Evolutionary conservation across 441 rosid genomes (phyloP).

Genomic region (Dalechampia spathulata): DNA sequence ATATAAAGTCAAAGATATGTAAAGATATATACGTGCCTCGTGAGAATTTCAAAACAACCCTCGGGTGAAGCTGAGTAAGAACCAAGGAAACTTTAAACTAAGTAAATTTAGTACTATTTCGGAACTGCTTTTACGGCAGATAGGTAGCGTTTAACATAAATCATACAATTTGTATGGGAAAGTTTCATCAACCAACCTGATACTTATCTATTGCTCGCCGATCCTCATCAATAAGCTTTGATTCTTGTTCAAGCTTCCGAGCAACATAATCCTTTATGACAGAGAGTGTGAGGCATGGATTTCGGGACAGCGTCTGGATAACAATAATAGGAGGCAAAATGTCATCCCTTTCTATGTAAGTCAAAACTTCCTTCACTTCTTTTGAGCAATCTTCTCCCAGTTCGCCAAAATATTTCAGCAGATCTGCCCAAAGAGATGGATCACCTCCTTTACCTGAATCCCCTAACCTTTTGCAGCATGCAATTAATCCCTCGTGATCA

Average conservation of each 20-base stretch:
- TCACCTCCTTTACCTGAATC: constrained; percentile 92
- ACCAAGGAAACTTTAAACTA: no score
- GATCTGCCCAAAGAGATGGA: constrained; percentile 96
- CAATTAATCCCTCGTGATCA: constrained; percentile 90
- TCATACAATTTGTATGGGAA: constrained; percentile 8
- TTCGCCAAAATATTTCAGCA: constrained; percentile 95
- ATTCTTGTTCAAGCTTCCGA: constrained; percentile 92
- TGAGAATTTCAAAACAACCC: not conserved
- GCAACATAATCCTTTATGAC: constrained; percentile 95
- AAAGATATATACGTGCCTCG: not conserved
- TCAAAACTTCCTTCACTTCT: constrained; percentile 90
- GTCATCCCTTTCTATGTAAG: constrained; percentile 87
- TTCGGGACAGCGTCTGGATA: constrained; percentile 82
- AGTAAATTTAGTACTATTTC: no score
- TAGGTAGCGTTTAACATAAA: not conserved
- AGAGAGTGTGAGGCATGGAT: constrained; percentile 90
- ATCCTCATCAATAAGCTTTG: constrained; percentile 89
- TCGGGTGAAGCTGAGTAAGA: not conserved
- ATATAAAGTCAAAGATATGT: not conserved
- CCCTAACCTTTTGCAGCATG: constrained; percentile 91
- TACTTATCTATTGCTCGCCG: constrained; percentile 83
- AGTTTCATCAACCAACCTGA: constrained; percentile 53
- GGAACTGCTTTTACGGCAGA: not conserved
- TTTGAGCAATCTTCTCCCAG: constrained; percentile 96
- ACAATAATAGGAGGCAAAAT: constrained; percentile 95